Percentiles rank a stretch among this genome's conserved stretches.
Conservation (phyloP, 257 asterid species). For the Jaltomata sinuosa region DNA sequence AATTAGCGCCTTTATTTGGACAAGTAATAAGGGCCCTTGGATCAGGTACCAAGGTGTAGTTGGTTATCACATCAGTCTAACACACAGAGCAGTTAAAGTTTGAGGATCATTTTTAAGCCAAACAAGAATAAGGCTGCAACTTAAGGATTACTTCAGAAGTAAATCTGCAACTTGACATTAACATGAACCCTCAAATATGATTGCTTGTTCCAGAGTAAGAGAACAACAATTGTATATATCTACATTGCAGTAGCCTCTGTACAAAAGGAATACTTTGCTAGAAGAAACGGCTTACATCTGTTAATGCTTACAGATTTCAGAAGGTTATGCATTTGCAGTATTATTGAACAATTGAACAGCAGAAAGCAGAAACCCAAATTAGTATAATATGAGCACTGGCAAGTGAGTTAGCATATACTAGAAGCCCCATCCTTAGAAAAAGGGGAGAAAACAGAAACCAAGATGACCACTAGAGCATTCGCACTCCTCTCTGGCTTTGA, state of each 20-base stretch:
- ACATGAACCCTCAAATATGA: not conserved
- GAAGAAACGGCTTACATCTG: too few species aligned
- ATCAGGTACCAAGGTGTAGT: slow-evolving; percentile 36
- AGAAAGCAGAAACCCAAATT: not conserved
- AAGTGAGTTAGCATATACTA: not conserved
- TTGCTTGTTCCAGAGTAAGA: not conserved
- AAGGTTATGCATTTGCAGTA: not conserved
- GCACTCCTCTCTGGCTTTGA: not conserved
- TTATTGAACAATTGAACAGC: not conserved
- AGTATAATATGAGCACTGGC: not conserved
- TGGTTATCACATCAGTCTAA: slow-evolving; percentile 89
- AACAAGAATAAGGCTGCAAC: not conserved
- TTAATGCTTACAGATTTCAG: not conserved
- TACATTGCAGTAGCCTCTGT: too few species aligned
- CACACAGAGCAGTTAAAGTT: slow-evolving; percentile 11
- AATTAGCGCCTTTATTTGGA: too few species aligned
- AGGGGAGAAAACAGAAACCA: not conserved
- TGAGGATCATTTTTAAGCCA: not conserved
- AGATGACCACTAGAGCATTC: not conserved
- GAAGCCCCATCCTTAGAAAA: not conserved
- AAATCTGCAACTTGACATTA: not conserved
- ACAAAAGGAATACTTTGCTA: not conserved
- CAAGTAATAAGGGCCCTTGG: too few species aligned
- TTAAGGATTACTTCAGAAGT: too few species aligned
- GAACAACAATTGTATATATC: not conserved